Base-by-base conservation (phyloP, 257 asterid genomes). In the Cruciata laevipes region DNA sequence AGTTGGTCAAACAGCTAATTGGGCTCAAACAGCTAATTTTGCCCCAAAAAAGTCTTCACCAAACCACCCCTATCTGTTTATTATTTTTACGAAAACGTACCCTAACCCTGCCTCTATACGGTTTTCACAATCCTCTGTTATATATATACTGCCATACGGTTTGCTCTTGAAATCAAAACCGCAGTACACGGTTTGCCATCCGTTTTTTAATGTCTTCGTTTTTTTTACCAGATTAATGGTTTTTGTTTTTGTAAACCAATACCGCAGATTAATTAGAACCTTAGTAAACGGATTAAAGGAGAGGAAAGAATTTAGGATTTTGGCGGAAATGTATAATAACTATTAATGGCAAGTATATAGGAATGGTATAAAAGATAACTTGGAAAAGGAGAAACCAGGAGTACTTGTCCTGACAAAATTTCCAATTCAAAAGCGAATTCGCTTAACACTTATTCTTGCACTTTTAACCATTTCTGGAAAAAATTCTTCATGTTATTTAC, bases 401-500 rank as follows among this genome's bases (percentile, higher is more conserved):
- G 74, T 69, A 59, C 78, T 3, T 3, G 23, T 52, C 77, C 76
- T 71, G 83, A 79, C 69, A 76, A 90, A 83, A 57, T 73, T 77
- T 78, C 62, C 68, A 68, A 82, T 81, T 75, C 58, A 79, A 77
- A 74, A 90, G 96, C 88, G 88, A 79, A 78, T 75, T 81, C 91
- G 73, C 81, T 73, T n/a, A 75, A 75, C 95, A 88, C 95, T 86
- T 85, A 91, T 91, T 91, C 98, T 84, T 85, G 65, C 64, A 80
- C 88, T 86, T 89, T 91, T 74, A 79, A 82, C 94, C 70, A 82
- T 83, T 81, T 70, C 73, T 82, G 83, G 94, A 76, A 79, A 82
- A 86, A 86, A 80, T 79, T 76, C 95, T 81, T 84, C 78, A 87
- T 83, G 74, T 77, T 72, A 64, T 77, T 77, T 79, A 81, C 86